Base-by-base conservation (phyloP, 2,329 filamentous ascomycete genomes). In the Monosporascus sp. region DNA sequence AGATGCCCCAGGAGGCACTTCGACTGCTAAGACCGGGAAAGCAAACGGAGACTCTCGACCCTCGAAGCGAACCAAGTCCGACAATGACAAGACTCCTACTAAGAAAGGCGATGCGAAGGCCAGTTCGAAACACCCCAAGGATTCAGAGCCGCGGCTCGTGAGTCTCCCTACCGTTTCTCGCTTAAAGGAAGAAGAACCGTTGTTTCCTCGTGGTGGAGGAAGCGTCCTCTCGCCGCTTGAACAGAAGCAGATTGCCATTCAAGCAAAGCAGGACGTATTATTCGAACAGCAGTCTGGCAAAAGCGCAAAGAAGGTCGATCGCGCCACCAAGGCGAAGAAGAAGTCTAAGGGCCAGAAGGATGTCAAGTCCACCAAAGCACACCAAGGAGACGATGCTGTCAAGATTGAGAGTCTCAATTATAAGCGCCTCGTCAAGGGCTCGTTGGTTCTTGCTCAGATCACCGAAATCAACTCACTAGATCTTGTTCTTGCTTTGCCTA, bases 191-290 rank as follows among this genome's bases (percentile, higher is more conserved):
- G 94, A 97, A 60, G 94, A 97, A 68, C 86, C 86, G 37, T 79
- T 93, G 45, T 99, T 99, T 65, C 93, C 94, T 61, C 85, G 94
- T 78, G 94, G 94, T 52, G 95, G 94, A 44, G 93, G 85, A 51
- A 95, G 90, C 67, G 80, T 96, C 50, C 76, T 99, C 68, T 97
- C 94, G 2, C 92, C 94, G 20, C 77, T 99, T 50, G 94, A 99
- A 70, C 89, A 95, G 68, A 97, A 96, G 74, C 91, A 97, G 72
- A 97, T 99, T 58, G 88, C 94, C 65, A 87, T 95, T 54, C 88
- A 97, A 72, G 94, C 94, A 46, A 94, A 89, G 67, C 86, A 88
- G 63, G 94, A 99, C 76, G 94, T 92, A 41, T 76, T 95, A 40
- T 94, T 93, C 68, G 94, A 97, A 72, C 87, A 95, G 63, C 81